Conservation (phyloP, 139 green algal genomes). For the Volvox africanus region DNA sequence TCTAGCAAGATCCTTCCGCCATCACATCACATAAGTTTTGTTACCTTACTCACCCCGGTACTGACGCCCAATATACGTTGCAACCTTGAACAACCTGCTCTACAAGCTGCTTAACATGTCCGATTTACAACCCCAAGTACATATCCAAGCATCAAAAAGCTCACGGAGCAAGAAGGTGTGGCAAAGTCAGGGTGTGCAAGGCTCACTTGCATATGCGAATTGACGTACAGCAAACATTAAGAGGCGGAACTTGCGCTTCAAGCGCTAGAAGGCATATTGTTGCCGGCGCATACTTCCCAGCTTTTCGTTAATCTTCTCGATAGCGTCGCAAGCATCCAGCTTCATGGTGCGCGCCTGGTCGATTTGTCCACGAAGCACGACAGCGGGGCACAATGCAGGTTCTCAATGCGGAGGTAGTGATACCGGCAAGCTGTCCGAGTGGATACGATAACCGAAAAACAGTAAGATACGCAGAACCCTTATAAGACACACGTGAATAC, state of each 20-base stretch:
- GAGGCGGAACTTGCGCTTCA: not conserved
- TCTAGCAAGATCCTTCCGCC: too few species aligned
- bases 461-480: too few species aligned
- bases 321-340: conserved; percentile 41
- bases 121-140: not conserved
- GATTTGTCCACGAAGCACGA: not conserved
- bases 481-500: too few species aligned
- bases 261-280: not conserved
- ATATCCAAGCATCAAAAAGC: not conserved
- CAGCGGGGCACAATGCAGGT: too few species aligned
- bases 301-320: conserved; percentile 41
- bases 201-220: not conserved
- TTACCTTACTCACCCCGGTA: too few species aligned
- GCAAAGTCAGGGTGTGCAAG: not conserved
- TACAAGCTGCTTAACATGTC: conserved; percentile 29
- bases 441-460: too few species aligned
- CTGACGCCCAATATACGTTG: too few species aligned
- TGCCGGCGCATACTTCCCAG: conserved; percentile 18
- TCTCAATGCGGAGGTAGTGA: too few species aligned
- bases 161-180: not conserved
- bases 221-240: not conserved
- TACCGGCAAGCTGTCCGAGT: too few species aligned
- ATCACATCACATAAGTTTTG: too few species aligned
- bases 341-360: conserved; percentile 42
- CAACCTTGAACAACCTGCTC: too few species aligned